These are phyloP conservation scores for Rhodotorula sp. DNA, from an alignment of 1,284 basidiomycete species.

Conservation along the genomic window DNA sequence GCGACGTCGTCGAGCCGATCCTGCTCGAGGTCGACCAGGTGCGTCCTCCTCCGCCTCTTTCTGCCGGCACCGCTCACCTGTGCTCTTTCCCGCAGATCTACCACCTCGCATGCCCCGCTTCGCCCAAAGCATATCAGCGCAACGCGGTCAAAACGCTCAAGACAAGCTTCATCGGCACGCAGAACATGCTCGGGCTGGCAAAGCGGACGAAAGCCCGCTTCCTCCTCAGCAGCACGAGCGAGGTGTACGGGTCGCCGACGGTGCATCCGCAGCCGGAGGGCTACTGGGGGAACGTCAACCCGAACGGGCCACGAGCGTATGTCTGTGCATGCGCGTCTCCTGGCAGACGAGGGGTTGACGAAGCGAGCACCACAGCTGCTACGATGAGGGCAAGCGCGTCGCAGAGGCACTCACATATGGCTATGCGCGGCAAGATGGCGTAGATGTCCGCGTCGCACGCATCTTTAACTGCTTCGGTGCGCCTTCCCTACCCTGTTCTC, in stretches of 20 bases:
- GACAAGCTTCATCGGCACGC: conserved; percentile 90
- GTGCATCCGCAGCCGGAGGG: conserved; percentile 80
- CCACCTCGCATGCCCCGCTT: conserved; percentile 93
- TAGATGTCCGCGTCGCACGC: conserved; percentile 91
- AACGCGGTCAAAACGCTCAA: conserved; percentile 97
- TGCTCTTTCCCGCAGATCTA: conserved; percentile 80
- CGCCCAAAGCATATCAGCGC: conserved; percentile 78
- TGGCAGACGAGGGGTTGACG: neutral
- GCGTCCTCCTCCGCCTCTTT: neutral
- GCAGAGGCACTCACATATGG: conserved; percentile 81
- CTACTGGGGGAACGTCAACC: conserved; percentile 90
- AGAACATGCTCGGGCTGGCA: conserved; percentile 98
- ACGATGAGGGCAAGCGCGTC: conserved; percentile 73
- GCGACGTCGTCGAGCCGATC: conserved; percentile 94
- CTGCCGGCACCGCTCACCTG: neutral
- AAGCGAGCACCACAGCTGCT: conserved; percentile 59
- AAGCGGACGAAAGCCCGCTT: conserved; percentile 97
- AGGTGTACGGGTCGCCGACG: conserved; percentile 83
- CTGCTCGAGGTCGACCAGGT: conserved; percentile 95
- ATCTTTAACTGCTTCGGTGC: conserved; percentile 79
- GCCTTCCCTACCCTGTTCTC: conserved; percentile 48
- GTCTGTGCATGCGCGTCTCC: neutral
- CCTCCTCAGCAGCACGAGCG: conserved; percentile 90
- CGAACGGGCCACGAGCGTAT: conserved; percentile 76
- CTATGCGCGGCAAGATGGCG: conserved; percentile 88